Conservation (phyloP, 2,329 filamentous ascomycete species). For the Exophiala phaeomuriformis region DNA sequence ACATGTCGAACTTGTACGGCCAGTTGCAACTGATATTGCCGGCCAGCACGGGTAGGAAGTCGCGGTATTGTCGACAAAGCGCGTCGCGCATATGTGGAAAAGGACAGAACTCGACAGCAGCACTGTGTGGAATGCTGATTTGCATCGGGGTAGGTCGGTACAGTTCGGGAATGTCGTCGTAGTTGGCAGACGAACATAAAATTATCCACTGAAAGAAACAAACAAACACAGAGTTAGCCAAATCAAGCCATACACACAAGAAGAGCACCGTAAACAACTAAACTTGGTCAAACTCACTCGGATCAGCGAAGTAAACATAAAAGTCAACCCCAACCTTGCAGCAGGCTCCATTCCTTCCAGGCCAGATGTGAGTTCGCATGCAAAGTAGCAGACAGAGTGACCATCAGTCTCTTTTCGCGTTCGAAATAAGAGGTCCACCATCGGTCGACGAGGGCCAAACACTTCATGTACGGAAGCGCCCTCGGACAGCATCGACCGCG, state of each 20-base stretch:
- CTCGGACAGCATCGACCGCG: background rate
- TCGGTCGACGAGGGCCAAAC: slow-evolving; percentile 2
- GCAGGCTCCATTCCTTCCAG: slow-evolving; percentile 4
- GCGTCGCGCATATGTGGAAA: slow-evolving; percentile 6
- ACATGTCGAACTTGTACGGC: background rate
- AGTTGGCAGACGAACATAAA: slow-evolving; percentile 3
- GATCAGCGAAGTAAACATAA: slow-evolving; percentile 3
- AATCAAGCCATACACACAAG: no score
- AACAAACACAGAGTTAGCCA: background rate
- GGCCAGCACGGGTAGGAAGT: slow-evolving; percentile 1
- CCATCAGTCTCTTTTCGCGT: background rate
- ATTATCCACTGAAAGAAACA: slow-evolving; percentile 5
- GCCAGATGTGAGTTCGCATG: background rate
- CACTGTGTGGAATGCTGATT: slow-evolving; percentile 4
- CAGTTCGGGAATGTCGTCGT: slow-evolving; percentile 3
- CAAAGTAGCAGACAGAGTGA: slow-evolving; percentile 10
- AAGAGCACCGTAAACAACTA: background rate
- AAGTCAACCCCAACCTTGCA: slow-evolving; percentile 3
- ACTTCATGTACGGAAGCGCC: background rate
- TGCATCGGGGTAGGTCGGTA: slow-evolving; percentile 3
- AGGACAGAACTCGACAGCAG: slow-evolving; percentile 6
- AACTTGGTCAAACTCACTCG: background rate
- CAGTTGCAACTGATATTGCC: slow-evolving; percentile 9
- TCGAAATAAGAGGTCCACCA: slow-evolving; percentile 8
- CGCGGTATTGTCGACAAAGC: slow-evolving; percentile 4